Conservation (phyloP, 2,329 filamentous ascomycete genomes). For the Verruconis gallopava region DNA sequence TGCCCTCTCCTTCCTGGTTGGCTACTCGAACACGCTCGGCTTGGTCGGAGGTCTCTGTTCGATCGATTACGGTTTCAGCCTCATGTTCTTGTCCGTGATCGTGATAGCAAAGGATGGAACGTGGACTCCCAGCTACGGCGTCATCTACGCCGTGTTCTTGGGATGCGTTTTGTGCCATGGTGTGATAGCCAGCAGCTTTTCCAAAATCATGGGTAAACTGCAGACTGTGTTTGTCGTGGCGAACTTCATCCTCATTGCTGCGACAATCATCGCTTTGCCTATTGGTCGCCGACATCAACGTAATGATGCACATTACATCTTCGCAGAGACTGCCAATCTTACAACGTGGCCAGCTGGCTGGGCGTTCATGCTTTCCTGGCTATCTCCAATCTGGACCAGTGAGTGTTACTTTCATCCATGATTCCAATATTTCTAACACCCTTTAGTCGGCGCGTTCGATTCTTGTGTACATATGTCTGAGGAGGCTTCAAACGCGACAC, state of each 20-base stretch:
- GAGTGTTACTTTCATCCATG: slow-evolving; percentile 39
- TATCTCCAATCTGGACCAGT: slow-evolving; percentile 42
- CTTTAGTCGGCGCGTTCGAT: slow-evolving; percentile 41
- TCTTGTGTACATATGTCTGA: slow-evolving; percentile 45
- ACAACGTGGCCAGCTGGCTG: slow-evolving; percentile 40
- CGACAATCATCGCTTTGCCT: slow-evolving; percentile 35
- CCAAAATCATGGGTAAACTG: slow-evolving; percentile 45
- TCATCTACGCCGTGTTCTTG: slow-evolving; percentile 47
- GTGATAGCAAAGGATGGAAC: slow-evolving; percentile 30
- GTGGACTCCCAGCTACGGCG: slow-evolving; percentile 35
- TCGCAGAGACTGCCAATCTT: slow-evolving; percentile 44
- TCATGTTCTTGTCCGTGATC: slow-evolving; percentile 33
- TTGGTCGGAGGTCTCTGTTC: slow-evolving; percentile 37
- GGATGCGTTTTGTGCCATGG: slow-evolving; percentile 41
- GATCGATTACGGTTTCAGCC: slow-evolving; percentile 34
- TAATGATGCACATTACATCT: slow-evolving; percentile 43
- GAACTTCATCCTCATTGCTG: slow-evolving; percentile 43
- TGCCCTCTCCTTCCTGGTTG: slow-evolving; percentile 37
- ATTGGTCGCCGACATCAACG: slow-evolving; percentile 18
- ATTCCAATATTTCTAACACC: slow-evolving; percentile 47
- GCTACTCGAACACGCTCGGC: slow-evolving; percentile 38
- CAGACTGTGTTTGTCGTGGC: slow-evolving; percentile 43
- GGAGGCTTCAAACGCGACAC: slow-evolving; percentile 44
- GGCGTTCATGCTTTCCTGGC: slow-evolving; percentile 40
- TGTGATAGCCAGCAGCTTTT: slow-evolving; percentile 38